Evolutionary conservation across 495 filamentous ascomycete species (phyloP).

Genomic region (Aspergillus haitiensis): DNA sequence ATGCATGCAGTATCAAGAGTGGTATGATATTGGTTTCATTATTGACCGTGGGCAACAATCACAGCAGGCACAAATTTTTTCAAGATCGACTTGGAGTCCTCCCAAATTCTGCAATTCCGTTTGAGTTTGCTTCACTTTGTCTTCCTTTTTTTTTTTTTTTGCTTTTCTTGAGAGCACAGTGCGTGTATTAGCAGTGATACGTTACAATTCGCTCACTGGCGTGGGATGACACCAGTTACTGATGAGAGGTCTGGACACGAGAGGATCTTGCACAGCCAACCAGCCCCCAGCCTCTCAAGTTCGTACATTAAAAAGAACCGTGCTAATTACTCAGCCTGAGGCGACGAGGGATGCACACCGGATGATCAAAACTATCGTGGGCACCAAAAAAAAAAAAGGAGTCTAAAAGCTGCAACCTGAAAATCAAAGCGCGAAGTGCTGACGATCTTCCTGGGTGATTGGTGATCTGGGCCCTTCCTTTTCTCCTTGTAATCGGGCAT

Average conservation of each 20-base stretch:
- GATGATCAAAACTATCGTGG: conserved; percentile 3
- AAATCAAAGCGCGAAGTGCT: conserved; percentile 21
- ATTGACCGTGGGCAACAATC: neutral
- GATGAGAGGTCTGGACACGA: neutral
- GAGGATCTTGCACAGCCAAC: conserved; percentile 13
- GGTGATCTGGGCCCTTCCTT: conserved; percentile 17
- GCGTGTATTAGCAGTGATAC: neutral
- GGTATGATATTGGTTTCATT: neutral
- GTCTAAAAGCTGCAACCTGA: conserved; percentile 13
- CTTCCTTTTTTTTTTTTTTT: conserved; percentile 9
- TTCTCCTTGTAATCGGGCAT: conserved; percentile 33
- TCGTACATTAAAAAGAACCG: neutral
- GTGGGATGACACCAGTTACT: conserved; percentile 14
- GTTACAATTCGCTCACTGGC: conserved; percentile 12
- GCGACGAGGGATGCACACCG: conserved; percentile 7
- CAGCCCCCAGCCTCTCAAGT: conserved; percentile 3
- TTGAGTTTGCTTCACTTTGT: neutral
- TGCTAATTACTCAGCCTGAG: conserved; percentile 10
- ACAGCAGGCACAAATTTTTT: conserved; percentile 2
- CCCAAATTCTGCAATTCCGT: conserved; percentile 1
- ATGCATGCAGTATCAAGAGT: conserved; percentile 14
- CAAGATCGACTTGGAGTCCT: conserved; percentile 5
- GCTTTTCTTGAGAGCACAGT: neutral
- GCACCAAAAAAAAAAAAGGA: conserved; percentile 8
- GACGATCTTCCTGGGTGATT: conserved; percentile 19